Conservation (phyloP, 129 eudicot species). For the Artemisia argyi region DNA sequence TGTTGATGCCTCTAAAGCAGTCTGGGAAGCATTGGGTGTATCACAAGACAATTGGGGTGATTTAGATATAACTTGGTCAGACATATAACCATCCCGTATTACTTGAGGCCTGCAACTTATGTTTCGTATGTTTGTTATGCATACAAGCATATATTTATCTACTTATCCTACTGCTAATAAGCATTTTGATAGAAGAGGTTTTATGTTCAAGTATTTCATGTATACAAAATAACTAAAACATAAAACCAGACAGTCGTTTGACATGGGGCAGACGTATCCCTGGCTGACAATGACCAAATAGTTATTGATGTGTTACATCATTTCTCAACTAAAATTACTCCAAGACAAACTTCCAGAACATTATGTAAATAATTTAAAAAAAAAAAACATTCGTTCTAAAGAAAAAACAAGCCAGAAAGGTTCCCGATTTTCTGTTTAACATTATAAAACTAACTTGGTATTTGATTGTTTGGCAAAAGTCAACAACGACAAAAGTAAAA, state of each 20-base stretch:
- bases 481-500: background rate
- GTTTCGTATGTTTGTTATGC: background rate
- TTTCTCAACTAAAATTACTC: background rate
- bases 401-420: background rate
- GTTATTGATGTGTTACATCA: background rate
- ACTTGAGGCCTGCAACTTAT: background rate
- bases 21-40: conserved; percentile 38
- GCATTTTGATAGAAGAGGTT: background rate
- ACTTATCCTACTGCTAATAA: background rate
- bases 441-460: background rate
- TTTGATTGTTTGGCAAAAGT: background rate
- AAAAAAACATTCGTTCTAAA: background rate
- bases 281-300: background rate
- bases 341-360: background rate
- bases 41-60: conserved; percentile 36
- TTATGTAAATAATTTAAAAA: background rate
- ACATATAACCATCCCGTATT: background rate
- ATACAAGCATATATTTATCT: background rate
- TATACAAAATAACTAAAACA: background rate
- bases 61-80: conserved; percentile 36
- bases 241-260: background rate
- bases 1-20: conserved; percentile 46
- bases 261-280: background rate
- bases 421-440: background rate
- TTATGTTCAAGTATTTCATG: background rate